phyloP scores from a whole-genome alignment of 1,139 yeast genomes.

The Magnusiomyces fungicola region DNA sequence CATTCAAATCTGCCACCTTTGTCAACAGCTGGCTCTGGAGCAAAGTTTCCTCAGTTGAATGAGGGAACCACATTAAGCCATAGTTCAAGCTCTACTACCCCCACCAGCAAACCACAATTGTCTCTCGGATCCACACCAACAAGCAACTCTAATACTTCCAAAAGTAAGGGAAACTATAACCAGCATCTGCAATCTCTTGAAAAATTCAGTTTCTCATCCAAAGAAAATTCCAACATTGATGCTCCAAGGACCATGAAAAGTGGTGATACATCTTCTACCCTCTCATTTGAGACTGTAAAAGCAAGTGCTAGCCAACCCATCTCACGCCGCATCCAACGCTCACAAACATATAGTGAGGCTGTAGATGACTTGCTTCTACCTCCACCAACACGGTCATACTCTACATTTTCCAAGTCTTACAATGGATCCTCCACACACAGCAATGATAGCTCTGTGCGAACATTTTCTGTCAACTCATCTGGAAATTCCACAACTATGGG shows the following conservation, averaged over 20 bases:
- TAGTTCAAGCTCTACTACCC: too few relatives aligned
- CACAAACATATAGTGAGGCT: conserved; percentile 9
- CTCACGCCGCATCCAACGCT: conserved; percentile 3
- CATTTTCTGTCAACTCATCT: conserved; percentile 20
- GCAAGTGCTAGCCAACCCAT: not conserved
- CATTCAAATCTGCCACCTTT: too few relatives aligned
- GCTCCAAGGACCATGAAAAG: not conserved
- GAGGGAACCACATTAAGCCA: too few relatives aligned
- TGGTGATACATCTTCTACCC: not conserved
- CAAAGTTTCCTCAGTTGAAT: too few relatives aligned
- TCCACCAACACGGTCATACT: conserved; percentile 13
- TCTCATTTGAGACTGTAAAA: not conserved
- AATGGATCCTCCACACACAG: conserved; percentile 12
- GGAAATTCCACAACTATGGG: conserved; percentile 18
- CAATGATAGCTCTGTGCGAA: conserved; percentile 5
- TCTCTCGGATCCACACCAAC: too few relatives aligned
- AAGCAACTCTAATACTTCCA: not conserved
- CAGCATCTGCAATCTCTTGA: not conserved
- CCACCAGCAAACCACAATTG: too few relatives aligned
- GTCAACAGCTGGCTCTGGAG: too few relatives aligned
- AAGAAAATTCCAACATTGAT: not conserved
- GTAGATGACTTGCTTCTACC: conserved; percentile 10
- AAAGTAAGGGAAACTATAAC: not conserved
- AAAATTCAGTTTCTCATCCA: not conserved
- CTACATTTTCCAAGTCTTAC: conserved; percentile 11